Evolutionary conservation across 441 rosid genomes (phyloP).

Genomic region (Geranium incanum): DNA sequence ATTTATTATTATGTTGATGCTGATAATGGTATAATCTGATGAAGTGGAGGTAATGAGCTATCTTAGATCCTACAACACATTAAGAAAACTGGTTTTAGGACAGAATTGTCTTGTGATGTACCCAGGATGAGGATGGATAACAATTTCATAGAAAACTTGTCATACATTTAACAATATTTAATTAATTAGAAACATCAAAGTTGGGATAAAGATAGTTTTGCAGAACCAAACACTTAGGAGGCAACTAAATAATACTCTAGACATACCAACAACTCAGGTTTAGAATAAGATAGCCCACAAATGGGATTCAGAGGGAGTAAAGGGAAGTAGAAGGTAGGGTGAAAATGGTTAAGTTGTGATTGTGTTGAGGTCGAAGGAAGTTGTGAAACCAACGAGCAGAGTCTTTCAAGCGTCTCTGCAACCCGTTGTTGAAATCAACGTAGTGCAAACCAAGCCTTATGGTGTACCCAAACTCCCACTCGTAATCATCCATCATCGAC

Average conservation of each 20-base stretch:
- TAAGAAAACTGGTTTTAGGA: too few species aligned
- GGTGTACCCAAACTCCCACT: conserved; percentile 42
- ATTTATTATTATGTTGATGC: neutral
- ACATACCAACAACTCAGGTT: too few species aligned
- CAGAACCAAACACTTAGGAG: too few species aligned
- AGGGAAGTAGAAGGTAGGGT: neutral
- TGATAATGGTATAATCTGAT: neutral
- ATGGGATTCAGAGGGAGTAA: neutral
- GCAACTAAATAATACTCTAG: too few species aligned
- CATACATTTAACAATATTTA: too few species aligned
- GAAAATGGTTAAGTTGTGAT: neutral
- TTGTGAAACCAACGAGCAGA: conserved; percentile 43
- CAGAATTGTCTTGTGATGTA: neutral
- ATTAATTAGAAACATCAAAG: too few species aligned
- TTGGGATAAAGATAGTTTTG: too few species aligned
- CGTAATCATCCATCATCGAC: conserved; percentile 49
- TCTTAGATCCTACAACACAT: neutral
- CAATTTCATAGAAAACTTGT: too few species aligned
- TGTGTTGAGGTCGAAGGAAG: conserved; percentile 24
- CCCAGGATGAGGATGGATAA: neutral
- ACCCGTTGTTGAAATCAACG: conserved; percentile 40
- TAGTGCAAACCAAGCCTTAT: conserved; percentile 49
- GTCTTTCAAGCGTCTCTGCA: conserved; percentile 41
- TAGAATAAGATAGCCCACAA: too few species aligned
- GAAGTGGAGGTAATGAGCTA: neutral